These are phyloP conservation scores for Mycena kentingensis DNA, from an alignment of 768 basidiomycete species.

Conservation along the genomic window DNA sequence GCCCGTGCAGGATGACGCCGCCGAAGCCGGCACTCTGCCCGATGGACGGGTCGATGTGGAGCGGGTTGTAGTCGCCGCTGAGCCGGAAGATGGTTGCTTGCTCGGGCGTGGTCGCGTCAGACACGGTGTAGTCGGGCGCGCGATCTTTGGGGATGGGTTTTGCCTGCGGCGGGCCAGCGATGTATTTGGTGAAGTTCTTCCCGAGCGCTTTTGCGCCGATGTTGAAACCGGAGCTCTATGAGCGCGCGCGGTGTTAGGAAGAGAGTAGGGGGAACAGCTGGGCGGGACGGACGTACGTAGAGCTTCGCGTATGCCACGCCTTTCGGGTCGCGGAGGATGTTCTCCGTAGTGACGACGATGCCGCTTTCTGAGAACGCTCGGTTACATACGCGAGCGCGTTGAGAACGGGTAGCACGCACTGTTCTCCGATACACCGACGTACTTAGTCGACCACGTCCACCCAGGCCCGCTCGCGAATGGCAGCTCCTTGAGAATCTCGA, in stretches of 20 bases:
- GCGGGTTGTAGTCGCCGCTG: conserved; percentile 78
- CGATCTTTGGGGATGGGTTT: conserved; percentile 63
- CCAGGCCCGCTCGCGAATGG: conserved; percentile 75
- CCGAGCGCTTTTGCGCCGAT: conserved; percentile 68
- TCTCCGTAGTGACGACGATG: conserved; percentile 69
- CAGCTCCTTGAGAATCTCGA: conserved; percentile 78
- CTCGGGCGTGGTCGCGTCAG: conserved; percentile 62
- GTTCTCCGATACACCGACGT: conserved; percentile 78
- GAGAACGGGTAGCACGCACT: no score
- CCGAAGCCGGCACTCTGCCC: conserved; percentile 79
- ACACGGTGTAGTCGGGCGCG: conserved; percentile 60
- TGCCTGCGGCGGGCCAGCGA: conserved; percentile 60
- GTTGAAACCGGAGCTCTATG: conserved; percentile 65
- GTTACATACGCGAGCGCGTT: no score
- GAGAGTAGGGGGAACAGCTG: not conserved
- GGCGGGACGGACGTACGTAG: conserved; percentile 54
- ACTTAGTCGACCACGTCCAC: conserved; percentile 70
- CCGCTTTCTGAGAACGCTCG: conserved; percentile 61
- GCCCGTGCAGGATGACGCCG: conserved; percentile 82
- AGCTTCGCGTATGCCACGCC: conserved; percentile 64
- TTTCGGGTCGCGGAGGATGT: conserved; percentile 59
- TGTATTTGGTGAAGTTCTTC: conserved; percentile 60
- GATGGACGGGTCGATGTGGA: conserved; percentile 76
- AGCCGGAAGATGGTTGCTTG: conserved; percentile 75
- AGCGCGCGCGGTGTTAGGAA: not conserved